phyloP scores from a whole-genome alignment of 768 basidiomycete genomes.

The Boletellus sp. region DNA sequence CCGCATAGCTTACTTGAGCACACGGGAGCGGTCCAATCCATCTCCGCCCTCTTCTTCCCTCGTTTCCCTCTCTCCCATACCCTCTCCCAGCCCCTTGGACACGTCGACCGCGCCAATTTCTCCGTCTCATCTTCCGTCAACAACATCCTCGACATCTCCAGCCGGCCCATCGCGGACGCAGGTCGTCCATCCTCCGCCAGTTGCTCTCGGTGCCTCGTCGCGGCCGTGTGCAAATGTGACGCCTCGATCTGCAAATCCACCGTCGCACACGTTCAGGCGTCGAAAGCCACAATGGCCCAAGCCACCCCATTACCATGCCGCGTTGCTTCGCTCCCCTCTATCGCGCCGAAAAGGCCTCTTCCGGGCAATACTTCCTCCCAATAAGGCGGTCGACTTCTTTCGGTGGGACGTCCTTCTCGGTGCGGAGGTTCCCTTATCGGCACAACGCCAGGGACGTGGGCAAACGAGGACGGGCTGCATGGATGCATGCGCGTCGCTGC shows the following conservation, averaged over 20 bases:
- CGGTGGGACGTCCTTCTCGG: slow-evolving; percentile 17
- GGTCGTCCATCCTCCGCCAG: background rate
- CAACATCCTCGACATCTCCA: background rate
- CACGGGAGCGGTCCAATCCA: background rate
- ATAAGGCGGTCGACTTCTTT: slow-evolving; percentile 25
- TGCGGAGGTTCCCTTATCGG: background rate
- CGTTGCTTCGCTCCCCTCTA: slow-evolving; percentile 25
- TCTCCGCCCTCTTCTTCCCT: background rate
- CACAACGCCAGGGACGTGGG: background rate
- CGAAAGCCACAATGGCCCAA: slow-evolving; percentile 21
- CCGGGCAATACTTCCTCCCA: slow-evolving; percentile 16
- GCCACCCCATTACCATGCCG: slow-evolving; percentile 27
- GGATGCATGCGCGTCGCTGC: background rate
- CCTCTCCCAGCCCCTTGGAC: background rate
- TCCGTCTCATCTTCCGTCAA: too few species aligned
- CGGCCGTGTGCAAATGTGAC: background rate
- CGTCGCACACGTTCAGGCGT: slow-evolving; percentile 6
- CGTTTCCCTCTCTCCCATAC: background rate
- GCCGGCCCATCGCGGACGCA: background rate
- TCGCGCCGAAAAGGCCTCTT: slow-evolving; percentile 27
- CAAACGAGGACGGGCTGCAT: background rate
- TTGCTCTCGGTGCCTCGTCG: background rate
- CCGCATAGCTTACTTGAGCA: slow-evolving; percentile 21
- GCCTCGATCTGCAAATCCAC: slow-evolving; percentile 8
- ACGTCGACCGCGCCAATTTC: background rate